Percentiles rank a stretch among this genome's conserved stretches.
phyloP scores from a whole-genome alignment of 352 stramenopile species.

The Aphanomyces stellatus region DNA sequence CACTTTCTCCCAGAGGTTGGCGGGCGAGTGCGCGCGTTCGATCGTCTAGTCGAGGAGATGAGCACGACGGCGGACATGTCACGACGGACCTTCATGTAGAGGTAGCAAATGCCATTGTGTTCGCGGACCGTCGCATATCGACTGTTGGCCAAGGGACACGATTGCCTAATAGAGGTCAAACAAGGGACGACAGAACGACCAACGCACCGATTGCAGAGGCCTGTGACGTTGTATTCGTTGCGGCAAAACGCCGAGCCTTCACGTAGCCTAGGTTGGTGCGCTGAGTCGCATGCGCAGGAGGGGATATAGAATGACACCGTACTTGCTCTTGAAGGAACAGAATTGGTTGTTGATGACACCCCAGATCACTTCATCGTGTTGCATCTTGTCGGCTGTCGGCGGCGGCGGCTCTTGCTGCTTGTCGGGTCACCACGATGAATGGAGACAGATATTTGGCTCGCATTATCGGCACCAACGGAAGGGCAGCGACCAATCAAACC shows the following conservation, averaged over 20 bases:
- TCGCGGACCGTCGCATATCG: constrained; percentile 98
- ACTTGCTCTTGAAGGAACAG: constrained; percentile 98
- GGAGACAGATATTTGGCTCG: background rate
- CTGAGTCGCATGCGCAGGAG: background rate
- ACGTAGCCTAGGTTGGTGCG: background rate
- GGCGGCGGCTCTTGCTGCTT: too few relatives aligned
- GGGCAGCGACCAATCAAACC: background rate
- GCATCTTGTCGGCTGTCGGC: constrained; percentile 42
- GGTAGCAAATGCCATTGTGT: constrained; percentile 90
- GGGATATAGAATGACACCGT: constrained; percentile 19
- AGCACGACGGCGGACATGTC: background rate
- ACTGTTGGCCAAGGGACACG: constrained; percentile 96
- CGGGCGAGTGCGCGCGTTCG: constrained; percentile 96
- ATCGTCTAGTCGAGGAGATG: constrained; percentile 59
- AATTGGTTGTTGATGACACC: constrained; percentile 97
- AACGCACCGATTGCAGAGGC: constrained; percentile 92
- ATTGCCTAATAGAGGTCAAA: background rate
- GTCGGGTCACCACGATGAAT: background rate
- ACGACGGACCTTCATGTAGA: constrained; percentile 91
- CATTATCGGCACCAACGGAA: background rate
- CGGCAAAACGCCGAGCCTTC: constrained; percentile 94
- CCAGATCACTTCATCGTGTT: constrained; percentile 99
- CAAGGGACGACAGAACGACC: background rate
- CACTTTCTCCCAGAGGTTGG: constrained; percentile 98
- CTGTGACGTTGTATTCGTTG: constrained; percentile 97